These are phyloP conservation scores for Cytospora paraplurivora DNA, from an alignment of 2,329 filamentous ascomycete genomes.

Conservation along the genomic window DNA sequence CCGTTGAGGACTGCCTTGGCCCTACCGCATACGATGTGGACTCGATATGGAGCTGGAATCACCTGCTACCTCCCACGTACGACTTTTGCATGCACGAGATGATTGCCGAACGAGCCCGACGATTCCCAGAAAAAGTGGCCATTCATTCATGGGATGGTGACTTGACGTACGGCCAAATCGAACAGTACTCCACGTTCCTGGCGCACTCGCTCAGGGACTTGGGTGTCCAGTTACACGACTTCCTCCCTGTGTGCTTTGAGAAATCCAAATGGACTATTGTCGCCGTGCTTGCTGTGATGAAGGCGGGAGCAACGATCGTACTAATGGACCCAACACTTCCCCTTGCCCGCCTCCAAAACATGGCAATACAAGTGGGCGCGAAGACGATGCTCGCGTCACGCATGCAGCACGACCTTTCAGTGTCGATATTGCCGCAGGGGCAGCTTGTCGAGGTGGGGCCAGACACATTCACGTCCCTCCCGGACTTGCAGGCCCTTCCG, in stretches of 20 bases:
- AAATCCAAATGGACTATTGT: slow-evolving; percentile 36
- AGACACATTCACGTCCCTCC: slow-evolving; percentile 1
- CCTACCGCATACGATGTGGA: slow-evolving; percentile 35
- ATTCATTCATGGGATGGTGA: slow-evolving; percentile 34
- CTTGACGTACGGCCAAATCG: slow-evolving; percentile 31
- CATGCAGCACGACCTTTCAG: slow-evolving; percentile 28
- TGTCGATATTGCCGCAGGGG: slow-evolving; percentile 15
- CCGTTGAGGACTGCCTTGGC: slow-evolving; percentile 39
- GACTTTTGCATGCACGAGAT: slow-evolving; percentile 51
- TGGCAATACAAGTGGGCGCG: slow-evolving; percentile 33
- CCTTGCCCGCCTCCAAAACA: slow-evolving; percentile 28
- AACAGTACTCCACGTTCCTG: slow-evolving; percentile 28
- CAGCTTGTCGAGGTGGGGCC: slow-evolving; percentile 14
- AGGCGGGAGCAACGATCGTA: slow-evolving; percentile 38
- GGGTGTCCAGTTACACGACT: slow-evolving; percentile 29
- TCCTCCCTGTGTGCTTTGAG: slow-evolving; percentile 36
- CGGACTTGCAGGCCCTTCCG: background rate
- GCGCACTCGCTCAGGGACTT: slow-evolving; percentile 26
- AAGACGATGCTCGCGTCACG: slow-evolving; percentile 29
- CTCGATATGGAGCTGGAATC: slow-evolving; percentile 52
- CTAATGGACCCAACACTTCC: slow-evolving; percentile 35
- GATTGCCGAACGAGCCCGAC: slow-evolving; percentile 42
- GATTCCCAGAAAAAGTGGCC: slow-evolving; percentile 39
- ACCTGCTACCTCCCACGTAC: slow-evolving; percentile 44
- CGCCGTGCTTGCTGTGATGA: slow-evolving; percentile 37